These are phyloP conservation scores for Coleophoma cylindrospora DNA, from an alignment of 2,329 filamentous ascomycete genomes.

Conservation along the genomic window DNA sequence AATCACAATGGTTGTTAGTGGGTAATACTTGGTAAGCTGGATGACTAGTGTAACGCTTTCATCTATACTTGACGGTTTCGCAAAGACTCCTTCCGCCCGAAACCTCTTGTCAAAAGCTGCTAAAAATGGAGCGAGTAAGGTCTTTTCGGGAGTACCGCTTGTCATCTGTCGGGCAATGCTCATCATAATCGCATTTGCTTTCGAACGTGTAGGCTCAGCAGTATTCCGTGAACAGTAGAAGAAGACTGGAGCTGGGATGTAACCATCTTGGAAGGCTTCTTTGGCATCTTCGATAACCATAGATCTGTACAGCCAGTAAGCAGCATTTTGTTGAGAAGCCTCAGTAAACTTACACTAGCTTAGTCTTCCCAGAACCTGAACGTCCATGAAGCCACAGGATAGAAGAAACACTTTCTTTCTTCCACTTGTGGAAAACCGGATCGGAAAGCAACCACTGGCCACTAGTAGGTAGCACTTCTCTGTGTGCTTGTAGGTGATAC, in stretches of 20 bases:
- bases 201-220: slow-evolving; percentile 5
- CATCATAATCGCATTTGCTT: slow-evolving; percentile 4
- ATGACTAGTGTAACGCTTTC: slow-evolving; percentile 6
- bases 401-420: slow-evolving; percentile 22
- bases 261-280: not conserved
- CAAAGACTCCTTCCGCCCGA: slow-evolving; percentile 8
- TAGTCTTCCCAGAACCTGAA: slow-evolving; percentile 28
- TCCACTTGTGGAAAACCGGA: slow-evolving; percentile 22
- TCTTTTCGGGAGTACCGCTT: slow-evolving; percentile 1
- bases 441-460: slow-evolving; percentile 18
- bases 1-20: not conserved
- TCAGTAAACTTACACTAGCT: slow-evolving; percentile 13
- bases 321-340: not conserved
- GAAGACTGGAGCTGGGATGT: slow-evolving; percentile 2
- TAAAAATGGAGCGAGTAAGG: slow-evolving; percentile 4
- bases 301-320: not conserved
- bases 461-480: slow-evolving; percentile 11
- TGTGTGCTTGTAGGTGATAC: slow-evolving; percentile 4
- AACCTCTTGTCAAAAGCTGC: slow-evolving; percentile 7
- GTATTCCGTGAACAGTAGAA: slow-evolving; percentile 10
- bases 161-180: slow-evolving; percentile 5
- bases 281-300: slow-evolving; percentile 5
- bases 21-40: not conserved
- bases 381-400: slow-evolving; percentile 30
- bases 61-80: slow-evolving; percentile 4